Evolutionary conservation across 2,329 filamentous ascomycete species (phyloP), one percentile per base, ranked within the genome.

Genomic region (Ambrosiella cleistominuta): DNA sequence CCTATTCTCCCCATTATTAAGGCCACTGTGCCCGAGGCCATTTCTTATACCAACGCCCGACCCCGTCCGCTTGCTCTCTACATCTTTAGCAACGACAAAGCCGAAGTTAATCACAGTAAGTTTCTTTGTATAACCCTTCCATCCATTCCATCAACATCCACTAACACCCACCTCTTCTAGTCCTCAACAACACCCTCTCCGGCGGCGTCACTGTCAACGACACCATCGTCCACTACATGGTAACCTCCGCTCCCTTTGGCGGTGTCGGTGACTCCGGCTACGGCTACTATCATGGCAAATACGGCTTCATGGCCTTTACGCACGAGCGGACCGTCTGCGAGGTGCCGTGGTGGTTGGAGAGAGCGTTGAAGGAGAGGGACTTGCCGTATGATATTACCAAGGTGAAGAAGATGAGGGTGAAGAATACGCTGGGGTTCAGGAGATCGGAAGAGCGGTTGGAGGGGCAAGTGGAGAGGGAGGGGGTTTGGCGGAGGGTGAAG

Each of bases 141-240:
- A 4, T 2, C 17, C 1, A 7, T 36, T 13, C 11, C 44, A 7
- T 44, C 12, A 15, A 12, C 37, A 37, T 17, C 7, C 27, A 19
- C 54, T 56, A 50, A 49, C 54, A 6, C n/a, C 11, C 3, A 8
- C 47, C 11, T 66, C 13, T 37, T 17, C 15, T 17, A 58, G 56
- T 72, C 36, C 61, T 71, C 39, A 62, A 64, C 44, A 66, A 66
- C 60, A 70, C 72, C 53, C 71, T 69, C 13, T 77, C 74, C 4
- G 75, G 75, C 6, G 74, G 75, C 15, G 74, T 76, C 56, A 75
- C 73, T 11, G 66, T 76, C 64, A 78, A 78, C 64, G 74, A 76
- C 62, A 67, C 69, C 44, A 68, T 71, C 61, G 66, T 75, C 47
- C 75, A 78, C 61, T 67, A 67, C 53, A 67, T 66, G 40, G 67